phyloP scores from a whole-genome alignment of 495 filamentous ascomycete genomes.

The Tuber aestivum region DNA sequence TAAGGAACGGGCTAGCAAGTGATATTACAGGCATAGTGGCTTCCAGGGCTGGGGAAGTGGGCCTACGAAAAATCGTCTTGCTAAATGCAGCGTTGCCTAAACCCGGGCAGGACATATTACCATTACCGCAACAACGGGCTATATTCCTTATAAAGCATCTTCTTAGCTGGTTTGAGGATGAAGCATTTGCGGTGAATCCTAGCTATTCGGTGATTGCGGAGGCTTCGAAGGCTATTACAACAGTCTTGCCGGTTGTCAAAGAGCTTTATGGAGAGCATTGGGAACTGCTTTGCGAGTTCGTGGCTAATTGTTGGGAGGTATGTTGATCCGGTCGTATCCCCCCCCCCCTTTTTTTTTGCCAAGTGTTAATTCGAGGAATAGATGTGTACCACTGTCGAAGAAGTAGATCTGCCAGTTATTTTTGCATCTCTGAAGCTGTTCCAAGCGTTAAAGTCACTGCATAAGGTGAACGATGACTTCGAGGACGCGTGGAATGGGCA shows the following conservation, averaged over 20 bases:
- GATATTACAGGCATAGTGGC: constrained; percentile 49
- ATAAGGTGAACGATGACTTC: constrained; percentile 71
- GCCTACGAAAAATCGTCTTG: constrained; percentile 52
- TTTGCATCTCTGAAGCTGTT: constrained; percentile 66
- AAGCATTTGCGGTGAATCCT: constrained; percentile 45
- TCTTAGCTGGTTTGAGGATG: constrained; percentile 59
- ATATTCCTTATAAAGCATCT: constrained; percentile 79
- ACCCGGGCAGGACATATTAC: constrained; percentile 48
- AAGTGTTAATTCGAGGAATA: neutral
- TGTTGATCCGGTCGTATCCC: neutral
- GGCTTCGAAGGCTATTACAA: constrained; percentile 55
- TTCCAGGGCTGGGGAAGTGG: constrained; percentile 38
- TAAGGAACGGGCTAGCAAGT: constrained; percentile 54
- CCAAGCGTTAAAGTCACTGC: constrained; percentile 52
- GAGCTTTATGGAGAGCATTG: constrained; percentile 83
- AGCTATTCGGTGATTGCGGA: constrained; percentile 55
- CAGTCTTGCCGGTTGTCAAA: constrained; percentile 63
- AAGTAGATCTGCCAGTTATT: constrained; percentile 28
- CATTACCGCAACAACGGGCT: constrained; percentile 68
- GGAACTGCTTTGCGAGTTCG: constrained; percentile 55
- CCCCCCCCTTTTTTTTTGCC: no score
- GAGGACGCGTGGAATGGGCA: constrained; percentile 61
- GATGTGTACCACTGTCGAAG: constrained; percentile 23
- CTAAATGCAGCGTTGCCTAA: constrained; percentile 55
- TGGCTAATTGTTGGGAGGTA: constrained; percentile 28